Conservation (phyloP, 129 eudicot genomes). For the Smallanthus sonchifolius region DNA sequence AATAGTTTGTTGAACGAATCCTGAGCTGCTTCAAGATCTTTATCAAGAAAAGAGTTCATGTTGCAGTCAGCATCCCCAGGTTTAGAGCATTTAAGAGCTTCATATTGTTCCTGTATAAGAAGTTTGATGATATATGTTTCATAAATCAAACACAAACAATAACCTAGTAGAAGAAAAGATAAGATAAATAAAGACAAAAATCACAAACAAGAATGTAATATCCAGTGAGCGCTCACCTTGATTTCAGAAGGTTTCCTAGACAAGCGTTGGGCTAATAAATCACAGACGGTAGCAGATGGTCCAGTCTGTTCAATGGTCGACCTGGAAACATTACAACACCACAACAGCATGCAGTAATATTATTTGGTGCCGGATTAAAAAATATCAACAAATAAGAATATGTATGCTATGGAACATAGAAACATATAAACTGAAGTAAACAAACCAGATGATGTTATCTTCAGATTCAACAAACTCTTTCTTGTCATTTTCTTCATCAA, state of each 20-base stretch:
- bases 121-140: conserved; percentile 46
- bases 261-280: conserved; percentile 55
- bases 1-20: conserved; percentile 82
- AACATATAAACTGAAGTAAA: conserved; percentile 19
- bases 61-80: conserved; percentile 33
- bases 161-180: neutral
- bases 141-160: conserved; percentile 8
- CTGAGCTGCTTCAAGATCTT: conserved; percentile 76
- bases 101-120: conserved; percentile 87
- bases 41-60: conserved; percentile 49
- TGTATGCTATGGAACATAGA: conserved; percentile 5
- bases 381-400: conserved; percentile 1
- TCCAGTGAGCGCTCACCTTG: conserved; percentile 50
- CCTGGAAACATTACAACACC: conserved; percentile 37
- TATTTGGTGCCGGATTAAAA: neutral
- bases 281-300: conserved; percentile 47
- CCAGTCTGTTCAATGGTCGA: conserved; percentile 54
- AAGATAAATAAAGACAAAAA: conserved; percentile 2
- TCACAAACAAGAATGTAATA: conserved; percentile 11
- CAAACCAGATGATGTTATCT: conserved; percentile 79
- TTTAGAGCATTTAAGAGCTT: conserved; percentile 42
- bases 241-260: conserved; percentile 65
- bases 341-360: conserved; percentile 11
- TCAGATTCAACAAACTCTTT: conserved; percentile 66
- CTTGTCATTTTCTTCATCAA: conserved; percentile 65